A percentile compares a stretch with the other conserved stretches of the same genome.
Conservation (phyloP, 352 stramenopile species). For the Thalassiosira delicatula region DNA sequence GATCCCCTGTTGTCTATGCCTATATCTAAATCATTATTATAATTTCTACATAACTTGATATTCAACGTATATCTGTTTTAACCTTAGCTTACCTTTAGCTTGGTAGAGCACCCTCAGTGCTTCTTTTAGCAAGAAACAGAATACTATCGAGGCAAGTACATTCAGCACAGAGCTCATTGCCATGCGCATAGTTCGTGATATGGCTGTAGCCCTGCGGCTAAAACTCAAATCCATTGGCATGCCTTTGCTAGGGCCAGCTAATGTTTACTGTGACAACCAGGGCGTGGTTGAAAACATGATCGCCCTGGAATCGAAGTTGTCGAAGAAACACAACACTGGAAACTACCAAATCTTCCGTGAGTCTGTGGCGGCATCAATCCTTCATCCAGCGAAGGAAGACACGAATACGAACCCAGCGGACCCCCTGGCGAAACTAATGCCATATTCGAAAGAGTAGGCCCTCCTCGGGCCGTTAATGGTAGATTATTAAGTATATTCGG, state of each 20-base stretch:
- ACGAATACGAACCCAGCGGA: constrained; percentile 61
- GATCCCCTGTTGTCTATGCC: too few relatives aligned
- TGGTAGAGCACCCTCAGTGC: not conserved
- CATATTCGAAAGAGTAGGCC: constrained; percentile 24
- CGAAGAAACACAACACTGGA: constrained; percentile 70
- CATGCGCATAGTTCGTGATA: constrained; percentile 57
- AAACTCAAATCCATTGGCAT: constrained; percentile 70
- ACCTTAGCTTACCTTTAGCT: too few relatives aligned
- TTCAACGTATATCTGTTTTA: too few relatives aligned
- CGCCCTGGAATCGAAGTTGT: constrained; percentile 57
- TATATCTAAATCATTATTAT: too few relatives aligned
- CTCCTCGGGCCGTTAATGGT: too few relatives aligned
- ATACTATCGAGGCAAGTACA: constrained; percentile 62
- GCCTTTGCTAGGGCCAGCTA: constrained; percentile 47
- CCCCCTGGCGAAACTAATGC: constrained; percentile 61
- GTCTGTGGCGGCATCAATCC: constrained; percentile 48
- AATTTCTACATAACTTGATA: too few relatives aligned
- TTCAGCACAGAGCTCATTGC: constrained; percentile 66
- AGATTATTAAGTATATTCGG: too few relatives aligned
- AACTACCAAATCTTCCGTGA: constrained; percentile 63
- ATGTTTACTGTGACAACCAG: constrained; percentile 66
- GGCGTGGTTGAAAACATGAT: constrained; percentile 58
- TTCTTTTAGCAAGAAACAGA: constrained; percentile 61
- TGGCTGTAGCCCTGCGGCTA: constrained; percentile 57
- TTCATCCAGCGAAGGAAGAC: constrained; percentile 56